Base-by-base conservation (phyloP, 345 rosid species). In the Arabidopsis thaliana region DNA sequence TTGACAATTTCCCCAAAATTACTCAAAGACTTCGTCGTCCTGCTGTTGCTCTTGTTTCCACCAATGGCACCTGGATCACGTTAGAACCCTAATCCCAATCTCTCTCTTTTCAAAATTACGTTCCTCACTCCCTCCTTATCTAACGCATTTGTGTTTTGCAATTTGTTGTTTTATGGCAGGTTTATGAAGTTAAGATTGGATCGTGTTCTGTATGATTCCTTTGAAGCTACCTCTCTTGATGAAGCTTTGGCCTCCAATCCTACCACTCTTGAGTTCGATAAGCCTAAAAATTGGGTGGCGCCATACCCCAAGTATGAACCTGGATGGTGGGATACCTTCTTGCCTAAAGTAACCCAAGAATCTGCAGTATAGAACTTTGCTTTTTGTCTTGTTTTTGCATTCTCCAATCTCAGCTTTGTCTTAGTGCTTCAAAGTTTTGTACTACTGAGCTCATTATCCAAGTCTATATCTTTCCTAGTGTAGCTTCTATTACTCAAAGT, bases 131-230 rank as follows among this genome's bases (percentile, higher is more conserved):
- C 20, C 20, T 24, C 22, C 0, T 30, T 51, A 30, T 14, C 2
- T 33, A 20, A 10, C 4, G 22, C 6, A 9, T 13, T n/a, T 49
- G 24, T 65, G 24, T 30, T 5, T 32, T 34, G 30, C 30, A 28
- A 14, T 6, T 16, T 38, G 25, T 8, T 32, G 4, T 51, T 20
- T 50, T 5, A 1, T 51, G 61, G 74, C 89, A 94, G 98, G 88
- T 94, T 85, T 80, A 94, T 94, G 99, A 94, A 94, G 80, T 81
- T 94, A 69, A 90, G 99, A 79, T 68, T 94, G 85, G 99, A 94
- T 82, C 85, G 97, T 61, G 99, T 94, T 81, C 84, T 94, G 25
- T 80, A 84, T n/a, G 92, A 83, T 24, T 85, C 84, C 72, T 91
- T 77, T 59, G 92, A 90, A 83, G 90, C 97, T 56, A 85, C 69